Percentiles rank a stretch among this genome's conserved stretches.
Evolutionary conservation across 805 yeast genomes (phyloP).

Genomic region (Schizosaccharomyces cryophilus): DNA sequence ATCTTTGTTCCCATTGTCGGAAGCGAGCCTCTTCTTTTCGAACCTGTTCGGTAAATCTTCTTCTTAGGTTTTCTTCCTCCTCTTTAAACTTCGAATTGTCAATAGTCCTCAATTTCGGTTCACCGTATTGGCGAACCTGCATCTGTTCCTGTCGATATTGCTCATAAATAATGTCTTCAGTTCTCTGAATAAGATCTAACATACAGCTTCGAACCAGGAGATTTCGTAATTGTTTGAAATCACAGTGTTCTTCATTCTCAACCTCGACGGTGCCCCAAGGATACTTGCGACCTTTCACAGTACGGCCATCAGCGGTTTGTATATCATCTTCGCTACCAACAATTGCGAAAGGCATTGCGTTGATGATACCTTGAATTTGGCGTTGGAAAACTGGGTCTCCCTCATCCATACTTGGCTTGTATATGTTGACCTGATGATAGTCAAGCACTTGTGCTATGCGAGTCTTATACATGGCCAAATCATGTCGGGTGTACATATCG

Average conservation of each 20-base stretch:
- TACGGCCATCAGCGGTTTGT: slow-evolving; percentile 20
- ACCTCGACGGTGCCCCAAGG: slow-evolving; percentile 74
- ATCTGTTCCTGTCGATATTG: slow-evolving; percentile 36
- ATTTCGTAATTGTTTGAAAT: slow-evolving; percentile 39
- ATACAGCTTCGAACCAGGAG: slow-evolving; percentile 43
- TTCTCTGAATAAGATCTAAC: slow-evolving; percentile 53
- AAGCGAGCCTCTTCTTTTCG: slow-evolving; percentile 91
- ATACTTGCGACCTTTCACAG: slow-evolving; percentile 52
- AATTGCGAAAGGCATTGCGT: slow-evolving; percentile 41
- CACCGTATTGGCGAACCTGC: slow-evolving; percentile 4
- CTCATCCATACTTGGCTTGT: slow-evolving; percentile 23
- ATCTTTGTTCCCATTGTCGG: slow-evolving; percentile 95
- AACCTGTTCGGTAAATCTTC: slow-evolving; percentile 87
- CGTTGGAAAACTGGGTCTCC: slow-evolving; percentile 15
- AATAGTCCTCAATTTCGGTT: slow-evolving; percentile 8
- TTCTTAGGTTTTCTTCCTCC: slow-evolving; percentile 82
- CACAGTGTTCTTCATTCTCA: slow-evolving; percentile 56
- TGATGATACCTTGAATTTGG: slow-evolving; percentile 7
- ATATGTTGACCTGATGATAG: slow-evolving; percentile 32
- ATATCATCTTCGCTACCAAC: slow-evolving; percentile 38
- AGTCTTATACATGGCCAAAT: slow-evolving; percentile 28
- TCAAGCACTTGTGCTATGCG: slow-evolving; percentile 13
- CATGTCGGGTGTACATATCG: slow-evolving; percentile 41
- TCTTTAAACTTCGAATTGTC: slow-evolving; percentile 86
- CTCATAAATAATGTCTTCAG: slow-evolving; percentile 50